Evolutionary conservation across 768 basidiomycete genomes (phyloP), one percentile per base, ranked within the genome.

Genomic region (Auriscalpium microsporum): DNA sequence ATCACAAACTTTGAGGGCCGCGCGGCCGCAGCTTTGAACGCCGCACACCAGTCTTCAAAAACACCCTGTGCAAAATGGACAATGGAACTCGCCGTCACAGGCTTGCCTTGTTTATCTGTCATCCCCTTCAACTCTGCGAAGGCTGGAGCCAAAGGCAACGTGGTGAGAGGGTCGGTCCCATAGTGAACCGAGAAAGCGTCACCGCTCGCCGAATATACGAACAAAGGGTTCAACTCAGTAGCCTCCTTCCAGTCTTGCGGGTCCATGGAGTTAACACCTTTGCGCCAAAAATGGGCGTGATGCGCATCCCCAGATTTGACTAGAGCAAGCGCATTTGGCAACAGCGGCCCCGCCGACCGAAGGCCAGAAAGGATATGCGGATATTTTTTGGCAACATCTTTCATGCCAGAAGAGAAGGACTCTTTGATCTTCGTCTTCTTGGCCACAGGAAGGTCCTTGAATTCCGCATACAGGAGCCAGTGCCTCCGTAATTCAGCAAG

Each of bases 211-310:
- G 73, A 73, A 58, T 74, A 77, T 0, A 70, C 68, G 50, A 78
- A 79, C 0, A 75, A 75, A 2, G 79, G 78, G 58, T 81, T 81
- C 36, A 73, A 53, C 33, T 69, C 55, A 6, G 61, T 71, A 1
- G 70, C 67, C 6, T 58, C 49, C 7, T 61, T 46, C 28, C 55
- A 51, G 4, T 64, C 50, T 5, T 55, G 58, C 2, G 56, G 46
- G 19, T 61, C 56, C 16, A 60, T 48, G 42, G 68, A 64, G 0
- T 74, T 76, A 2, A 72, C 67, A 1, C 78, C 78, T 0, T 71
- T 71, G 46, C 67, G 65, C 75, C 76, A 78, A 61, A 68, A 77
- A n/a, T 64, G 61, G 11, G 55, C 52, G 58, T 64, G 69, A 17
- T 63, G 65, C 2, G 68, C 58, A 5, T 34, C 17, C 28, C 28